Evolutionary conservation across 495 filamentous ascomycete species (phyloP).

Genomic region (Talaromyces adpressus): DNA sequence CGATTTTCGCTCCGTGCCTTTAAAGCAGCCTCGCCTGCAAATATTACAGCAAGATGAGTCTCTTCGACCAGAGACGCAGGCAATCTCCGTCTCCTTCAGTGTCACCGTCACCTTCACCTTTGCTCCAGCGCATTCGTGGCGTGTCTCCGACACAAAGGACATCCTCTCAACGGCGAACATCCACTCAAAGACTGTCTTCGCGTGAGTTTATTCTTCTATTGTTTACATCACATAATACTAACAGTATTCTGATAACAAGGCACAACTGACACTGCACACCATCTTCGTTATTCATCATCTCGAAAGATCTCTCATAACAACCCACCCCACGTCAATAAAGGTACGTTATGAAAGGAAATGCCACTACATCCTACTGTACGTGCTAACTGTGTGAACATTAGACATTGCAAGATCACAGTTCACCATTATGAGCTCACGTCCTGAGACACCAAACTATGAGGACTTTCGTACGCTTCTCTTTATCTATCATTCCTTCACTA

Average conservation of each 20-base stretch:
- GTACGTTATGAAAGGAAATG: conserved; percentile 1
- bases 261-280: not conserved
- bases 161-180: conserved; percentile 1
- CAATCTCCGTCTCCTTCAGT: not conserved
- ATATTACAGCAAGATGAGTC: not conserved
- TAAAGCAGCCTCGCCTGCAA: not conserved
- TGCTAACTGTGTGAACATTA: not conserved
- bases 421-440: conserved; percentile 5
- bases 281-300: not conserved
- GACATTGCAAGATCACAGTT: conserved; percentile 7
- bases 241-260: not conserved
- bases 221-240: not conserved
- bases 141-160: conserved; percentile 7
- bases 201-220: not conserved
- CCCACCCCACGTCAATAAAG: conserved; percentile 6
- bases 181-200: conserved; percentile 1
- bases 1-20: not conserved
- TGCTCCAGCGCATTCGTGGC: conserved; percentile 4
- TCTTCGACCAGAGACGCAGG: conserved; percentile 2
- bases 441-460: conserved; percentile 11
- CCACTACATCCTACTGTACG: not conserved
- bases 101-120: conserved; percentile 2
- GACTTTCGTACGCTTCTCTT: conserved; percentile 2
- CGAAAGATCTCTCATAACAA: conserved; percentile 7
- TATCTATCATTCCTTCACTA: not conserved